These are phyloP conservation scores for Prunus mira DNA, from an alignment of 306 rosid species.

Conservation along the genomic window DNA sequence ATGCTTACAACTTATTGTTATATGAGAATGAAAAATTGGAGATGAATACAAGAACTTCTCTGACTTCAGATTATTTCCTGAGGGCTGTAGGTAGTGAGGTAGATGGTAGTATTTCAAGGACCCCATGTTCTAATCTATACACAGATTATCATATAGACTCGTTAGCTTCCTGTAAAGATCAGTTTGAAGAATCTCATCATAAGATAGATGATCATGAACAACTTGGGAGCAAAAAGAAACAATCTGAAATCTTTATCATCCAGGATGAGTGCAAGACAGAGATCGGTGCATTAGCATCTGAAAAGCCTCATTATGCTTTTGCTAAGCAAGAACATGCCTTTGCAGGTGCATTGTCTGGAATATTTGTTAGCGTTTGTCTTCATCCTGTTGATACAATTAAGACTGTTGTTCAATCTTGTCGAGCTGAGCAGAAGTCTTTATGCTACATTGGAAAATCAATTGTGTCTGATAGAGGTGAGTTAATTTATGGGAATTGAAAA, in stretches of 20 bases:
- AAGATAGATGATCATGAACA: constrained; percentile 42
- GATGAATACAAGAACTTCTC: constrained; percentile 31
- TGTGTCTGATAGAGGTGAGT: constrained; percentile 87
- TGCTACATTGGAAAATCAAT: constrained; percentile 74
- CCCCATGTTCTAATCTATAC: constrained; percentile 32
- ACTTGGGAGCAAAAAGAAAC: constrained; percentile 34
- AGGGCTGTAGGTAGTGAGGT: constrained; percentile 24
- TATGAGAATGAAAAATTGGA: constrained; percentile 25
- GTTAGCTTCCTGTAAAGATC: constrained; percentile 28
- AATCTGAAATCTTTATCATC: constrained; percentile 21
- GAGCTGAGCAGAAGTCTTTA: constrained; percentile 64
- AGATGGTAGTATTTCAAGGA: constrained; percentile 31
- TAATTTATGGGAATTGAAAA: constrained; percentile 12
- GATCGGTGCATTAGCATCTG: constrained; percentile 27
- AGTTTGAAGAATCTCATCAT: constrained; percentile 24
- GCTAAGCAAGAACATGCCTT: constrained; percentile 84
- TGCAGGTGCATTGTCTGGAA: constrained; percentile 94
- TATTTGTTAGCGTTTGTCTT: constrained; percentile 86
- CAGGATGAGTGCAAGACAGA: constrained; percentile 35
- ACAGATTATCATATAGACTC: constrained; percentile 39
- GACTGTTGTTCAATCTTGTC: constrained; percentile 82
- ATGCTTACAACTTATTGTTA: constrained; percentile 25
- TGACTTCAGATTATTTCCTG: constrained; percentile 53
- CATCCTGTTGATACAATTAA: constrained; percentile 95
- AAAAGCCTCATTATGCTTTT: constrained; percentile 39